Evolutionary conservation across 345 rosid genomes (phyloP).

Genomic region (Eucalyptus caleyi): DNA sequence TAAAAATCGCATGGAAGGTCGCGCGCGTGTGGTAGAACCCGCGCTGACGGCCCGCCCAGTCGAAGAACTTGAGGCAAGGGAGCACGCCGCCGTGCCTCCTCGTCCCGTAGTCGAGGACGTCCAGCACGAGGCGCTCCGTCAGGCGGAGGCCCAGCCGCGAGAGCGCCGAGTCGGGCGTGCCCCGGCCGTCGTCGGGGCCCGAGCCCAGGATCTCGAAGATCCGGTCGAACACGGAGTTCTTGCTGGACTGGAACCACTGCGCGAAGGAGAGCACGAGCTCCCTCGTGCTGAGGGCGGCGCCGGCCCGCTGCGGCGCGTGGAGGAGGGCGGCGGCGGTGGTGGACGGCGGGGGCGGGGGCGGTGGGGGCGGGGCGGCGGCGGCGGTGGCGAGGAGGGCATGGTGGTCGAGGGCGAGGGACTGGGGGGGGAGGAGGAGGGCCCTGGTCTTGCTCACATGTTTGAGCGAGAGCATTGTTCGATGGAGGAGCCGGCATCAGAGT

Average conservation of each 20-base stretch:
- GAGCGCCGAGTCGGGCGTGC: slow-evolving; percentile 15
- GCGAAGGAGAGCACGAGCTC: slow-evolving; percentile 29
- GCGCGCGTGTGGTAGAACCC: slow-evolving; percentile 52
- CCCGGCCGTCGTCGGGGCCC: slow-evolving; percentile 7
- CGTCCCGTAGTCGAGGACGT: slow-evolving; percentile 41
- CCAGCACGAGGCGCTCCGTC: slow-evolving; percentile 40
- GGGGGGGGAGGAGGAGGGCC: background rate
- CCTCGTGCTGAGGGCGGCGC: background rate
- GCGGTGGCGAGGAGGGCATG: background rate
- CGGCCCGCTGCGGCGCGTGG: background rate
- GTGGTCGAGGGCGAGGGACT: background rate
- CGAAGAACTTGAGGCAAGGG: slow-evolving; percentile 76
- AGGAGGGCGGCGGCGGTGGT: background rate
- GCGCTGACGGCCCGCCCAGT: slow-evolving; percentile 77
- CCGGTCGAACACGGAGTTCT: slow-evolving; percentile 10
- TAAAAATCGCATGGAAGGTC: slow-evolving; percentile 59
- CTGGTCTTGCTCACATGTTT: background rate
- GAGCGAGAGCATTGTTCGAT: background rate
- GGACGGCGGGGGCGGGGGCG: background rate
- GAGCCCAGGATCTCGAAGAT: slow-evolving; percentile 27
- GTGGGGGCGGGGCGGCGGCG: background rate
- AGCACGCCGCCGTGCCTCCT: slow-evolving; percentile 19
- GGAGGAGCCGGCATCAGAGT: background rate
- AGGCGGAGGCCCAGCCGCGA: slow-evolving; percentile 36
- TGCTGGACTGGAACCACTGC: slow-evolving; percentile 42